A percentile compares a stretch with the other conserved stretches of the same genome.
These are phyloP conservation scores for Sextonia rubra DNA, from an alignment of 164 flowering plant species.

Conservation along the genomic window DNA sequence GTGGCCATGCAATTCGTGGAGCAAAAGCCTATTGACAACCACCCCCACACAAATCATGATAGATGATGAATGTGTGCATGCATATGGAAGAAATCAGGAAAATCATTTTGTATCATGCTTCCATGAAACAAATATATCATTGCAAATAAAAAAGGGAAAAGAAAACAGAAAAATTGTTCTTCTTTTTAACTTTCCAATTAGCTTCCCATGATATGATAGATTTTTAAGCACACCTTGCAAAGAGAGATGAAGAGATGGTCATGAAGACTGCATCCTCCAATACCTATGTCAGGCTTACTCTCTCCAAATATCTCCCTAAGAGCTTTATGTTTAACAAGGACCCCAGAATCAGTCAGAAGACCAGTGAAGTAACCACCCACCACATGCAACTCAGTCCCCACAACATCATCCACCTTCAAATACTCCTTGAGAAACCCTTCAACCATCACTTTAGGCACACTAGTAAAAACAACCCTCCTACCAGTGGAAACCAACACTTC, in stretches of 20 bases:
- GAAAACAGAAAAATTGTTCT: not conserved
- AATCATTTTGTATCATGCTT: too few relatives aligned
- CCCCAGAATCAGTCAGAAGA: conserved; percentile 35
- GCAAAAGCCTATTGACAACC: too few relatives aligned
- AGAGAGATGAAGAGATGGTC: conserved; percentile 61
- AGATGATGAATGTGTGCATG: too few relatives aligned
- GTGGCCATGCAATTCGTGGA: too few relatives aligned
- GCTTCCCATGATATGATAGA: not conserved
- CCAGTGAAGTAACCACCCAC: conserved; percentile 52
- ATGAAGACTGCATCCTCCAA: conserved; percentile 39
- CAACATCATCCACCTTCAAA: conserved; percentile 46
- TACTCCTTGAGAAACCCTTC: conserved; percentile 70
- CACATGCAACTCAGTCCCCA: conserved; percentile 64
- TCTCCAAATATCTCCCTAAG: conserved; percentile 54
- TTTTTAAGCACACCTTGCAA: conserved; percentile 56
- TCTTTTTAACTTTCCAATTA: not conserved
- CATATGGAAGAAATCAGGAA: too few relatives aligned
- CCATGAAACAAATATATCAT: too few relatives aligned
- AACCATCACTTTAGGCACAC: conserved; percentile 74
- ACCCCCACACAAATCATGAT: too few relatives aligned
- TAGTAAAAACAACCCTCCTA: conserved; percentile 43
- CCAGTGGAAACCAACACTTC: conserved; percentile 42
- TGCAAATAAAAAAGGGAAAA: too few relatives aligned
- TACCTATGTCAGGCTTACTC: conserved; percentile 57
- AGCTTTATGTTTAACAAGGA: conserved; percentile 62